Percentiles rank a stretch among this genome's conserved stretches.
Evolutionary conservation across 805 yeast species (phyloP).

Genomic region (Ogataea henricii): DNA sequence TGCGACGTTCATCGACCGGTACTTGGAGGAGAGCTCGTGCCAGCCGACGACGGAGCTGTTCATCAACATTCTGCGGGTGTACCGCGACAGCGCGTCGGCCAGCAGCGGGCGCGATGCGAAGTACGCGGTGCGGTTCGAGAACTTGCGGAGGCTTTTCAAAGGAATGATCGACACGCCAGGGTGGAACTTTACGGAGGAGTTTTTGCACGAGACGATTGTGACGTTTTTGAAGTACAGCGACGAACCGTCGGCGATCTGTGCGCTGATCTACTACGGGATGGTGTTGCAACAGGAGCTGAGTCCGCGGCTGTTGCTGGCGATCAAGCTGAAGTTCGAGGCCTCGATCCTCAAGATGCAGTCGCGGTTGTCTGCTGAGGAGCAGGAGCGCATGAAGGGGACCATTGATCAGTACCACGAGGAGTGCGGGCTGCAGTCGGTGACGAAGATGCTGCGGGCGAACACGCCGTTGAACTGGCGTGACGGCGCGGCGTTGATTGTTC

Average conservation of each 20-base stretch:
- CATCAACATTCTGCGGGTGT: slow-evolving; percentile 19
- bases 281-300: slow-evolving; percentile 13
- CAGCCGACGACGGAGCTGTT: slow-evolving; percentile 24
- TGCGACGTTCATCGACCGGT: slow-evolving; percentile 36
- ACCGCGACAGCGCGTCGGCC: slow-evolving; percentile 19
- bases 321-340: slow-evolving; percentile 23
- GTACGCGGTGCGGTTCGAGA: slow-evolving; percentile 12
- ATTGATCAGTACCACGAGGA: slow-evolving; percentile 17
- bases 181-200: slow-evolving; percentile 21
- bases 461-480: slow-evolving; percentile 23
- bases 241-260: slow-evolving; percentile 26
- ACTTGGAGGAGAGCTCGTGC: slow-evolving; percentile 11
- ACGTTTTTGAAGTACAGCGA: slow-evolving; percentile 33
- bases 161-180: slow-evolving; percentile 17
- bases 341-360: slow-evolving; percentile 26
- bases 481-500: slow-evolving; percentile 23
- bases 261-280: slow-evolving; percentile 29
- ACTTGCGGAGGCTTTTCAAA: slow-evolving; percentile 21
- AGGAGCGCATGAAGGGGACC: slow-evolving; percentile 6
- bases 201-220: slow-evolving; percentile 19
- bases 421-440: slow-evolving; percentile 24
- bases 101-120: slow-evolving; percentile 8
- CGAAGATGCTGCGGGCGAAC: slow-evolving; percentile 9
- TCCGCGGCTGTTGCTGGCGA: slow-evolving; percentile 17
- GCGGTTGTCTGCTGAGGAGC: slow-evolving; percentile 16